These are phyloP conservation scores for Verruconis gallopava DNA, from an alignment of 2,329 filamentous ascomycete genomes.

Conservation along the genomic window DNA sequence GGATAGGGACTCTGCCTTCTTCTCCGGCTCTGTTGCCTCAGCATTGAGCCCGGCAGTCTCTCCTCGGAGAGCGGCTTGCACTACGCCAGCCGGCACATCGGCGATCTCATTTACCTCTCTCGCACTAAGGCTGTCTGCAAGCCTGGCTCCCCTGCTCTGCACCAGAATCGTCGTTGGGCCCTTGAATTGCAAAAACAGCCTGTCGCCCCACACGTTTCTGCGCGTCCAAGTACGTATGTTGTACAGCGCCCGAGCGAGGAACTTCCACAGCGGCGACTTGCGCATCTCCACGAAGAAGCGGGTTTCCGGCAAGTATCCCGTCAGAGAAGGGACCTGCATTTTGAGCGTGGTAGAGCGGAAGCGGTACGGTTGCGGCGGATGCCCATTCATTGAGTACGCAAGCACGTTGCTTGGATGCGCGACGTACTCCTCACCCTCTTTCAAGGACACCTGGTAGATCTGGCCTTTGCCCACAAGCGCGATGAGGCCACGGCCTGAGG, in stretches of 20 bases:
- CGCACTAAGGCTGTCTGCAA: constrained; percentile 64
- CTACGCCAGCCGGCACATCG: constrained; percentile 58
- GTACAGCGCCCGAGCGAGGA: constrained; percentile 51
- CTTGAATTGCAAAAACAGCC: constrained; percentile 79
- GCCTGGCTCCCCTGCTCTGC: constrained; percentile 69
- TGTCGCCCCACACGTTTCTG: constrained; percentile 82
- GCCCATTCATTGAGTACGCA: constrained; percentile 68
- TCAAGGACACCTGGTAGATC: constrained; percentile 72
- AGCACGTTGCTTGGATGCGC: constrained; percentile 73
- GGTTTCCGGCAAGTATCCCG: constrained; percentile 51
- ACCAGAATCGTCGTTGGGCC: constrained; percentile 78
- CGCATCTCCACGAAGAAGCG: constrained; percentile 63
- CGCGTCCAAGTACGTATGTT: constrained; percentile 62
- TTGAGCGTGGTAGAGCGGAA: constrained; percentile 64
- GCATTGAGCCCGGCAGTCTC: not conserved
- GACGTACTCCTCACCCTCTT: constrained; percentile 76
- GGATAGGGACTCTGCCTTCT: not conserved
- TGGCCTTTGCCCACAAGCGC: constrained; percentile 79
- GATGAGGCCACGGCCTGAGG: constrained; percentile 78
- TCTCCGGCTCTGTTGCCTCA: not conserved
- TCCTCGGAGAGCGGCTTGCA: constrained; percentile 41
- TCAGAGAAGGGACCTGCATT: constrained; percentile 65
- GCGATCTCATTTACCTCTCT: constrained; percentile 85
- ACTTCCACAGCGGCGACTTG: constrained; percentile 59
- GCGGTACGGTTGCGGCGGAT: constrained; percentile 69